Conservation (phyloP, 495 filamentous ascomycete genomes). For the Mytilinidion resinicola region DNA sequence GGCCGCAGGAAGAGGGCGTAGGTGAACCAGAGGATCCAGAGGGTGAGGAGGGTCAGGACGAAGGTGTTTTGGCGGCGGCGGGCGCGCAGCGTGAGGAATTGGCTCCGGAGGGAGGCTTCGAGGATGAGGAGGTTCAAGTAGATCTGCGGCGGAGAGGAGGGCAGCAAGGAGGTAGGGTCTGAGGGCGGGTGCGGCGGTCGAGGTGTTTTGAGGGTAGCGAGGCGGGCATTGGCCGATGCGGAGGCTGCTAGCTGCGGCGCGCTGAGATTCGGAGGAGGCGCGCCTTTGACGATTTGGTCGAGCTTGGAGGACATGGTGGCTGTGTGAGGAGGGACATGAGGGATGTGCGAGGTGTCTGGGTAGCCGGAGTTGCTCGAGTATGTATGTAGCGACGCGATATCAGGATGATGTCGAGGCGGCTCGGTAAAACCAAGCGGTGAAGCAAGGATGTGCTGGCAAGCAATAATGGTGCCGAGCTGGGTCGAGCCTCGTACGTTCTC, state of each 20-base stretch:
- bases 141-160: slow-evolving; percentile 90
- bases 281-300: slow-evolving; percentile 66
- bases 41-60: slow-evolving; percentile 69
- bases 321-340: neutral
- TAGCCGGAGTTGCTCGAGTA: too few relatives aligned
- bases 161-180: slow-evolving; percentile 74
- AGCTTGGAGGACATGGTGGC: slow-evolving; percentile 35
- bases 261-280: slow-evolving; percentile 32
- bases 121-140: slow-evolving; percentile 97
- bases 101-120: slow-evolving; percentile 85
- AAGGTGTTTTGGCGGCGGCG: slow-evolving; percentile 93
- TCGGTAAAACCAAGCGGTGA: slow-evolving; percentile 3
- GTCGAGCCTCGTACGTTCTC: neutral
- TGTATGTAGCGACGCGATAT: neutral
- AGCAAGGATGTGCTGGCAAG: neutral
- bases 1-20: slow-evolving; percentile 85
- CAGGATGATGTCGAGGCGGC: neutral
- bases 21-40: slow-evolving; percentile 76
- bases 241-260: slow-evolving; percentile 33
- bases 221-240: slow-evolving; percentile 28
- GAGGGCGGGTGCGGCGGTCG: slow-evolving; percentile 38
- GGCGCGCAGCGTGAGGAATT: slow-evolving; percentile 83
- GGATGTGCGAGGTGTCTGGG: neutral
- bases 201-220: slow-evolving; percentile 28
- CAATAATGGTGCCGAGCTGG: neutral